Conservation (phyloP, 1,284 basidiomycete genomes). For the Cryptococcus maquisensis region DNA sequence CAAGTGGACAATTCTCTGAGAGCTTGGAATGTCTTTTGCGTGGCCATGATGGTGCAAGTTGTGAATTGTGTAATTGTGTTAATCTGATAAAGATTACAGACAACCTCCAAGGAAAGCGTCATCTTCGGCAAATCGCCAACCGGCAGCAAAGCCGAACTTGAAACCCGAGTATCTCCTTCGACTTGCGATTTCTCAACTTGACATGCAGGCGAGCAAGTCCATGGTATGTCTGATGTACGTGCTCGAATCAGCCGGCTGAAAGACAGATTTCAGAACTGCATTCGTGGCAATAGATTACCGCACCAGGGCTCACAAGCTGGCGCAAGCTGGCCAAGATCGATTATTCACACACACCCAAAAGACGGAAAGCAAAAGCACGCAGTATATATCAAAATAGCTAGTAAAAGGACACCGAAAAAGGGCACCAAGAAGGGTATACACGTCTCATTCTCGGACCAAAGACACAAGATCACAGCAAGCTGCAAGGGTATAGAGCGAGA, state of each 20-base stretch:
- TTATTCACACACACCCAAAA: not conserved
- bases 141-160: not conserved
- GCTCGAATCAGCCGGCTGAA: not conserved
- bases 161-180: not conserved
- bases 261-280: too few species aligned
- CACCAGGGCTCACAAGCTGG: too few species aligned
- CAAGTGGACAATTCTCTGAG: constrained; percentile 23
- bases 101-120: not conserved
- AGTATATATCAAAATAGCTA: not conserved
- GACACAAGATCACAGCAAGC: not conserved
- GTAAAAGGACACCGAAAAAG: not conserved
- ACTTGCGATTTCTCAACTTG: not conserved
- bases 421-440: not conserved
- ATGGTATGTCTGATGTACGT: too few species aligned
- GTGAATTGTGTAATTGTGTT: not conserved
- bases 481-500: not conserved
- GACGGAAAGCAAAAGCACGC: not conserved
- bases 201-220: too few species aligned
- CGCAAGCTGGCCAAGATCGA: too few species aligned
- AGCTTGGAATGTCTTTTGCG: not conserved
- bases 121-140: not conserved
- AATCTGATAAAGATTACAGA: not conserved
- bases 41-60: not conserved
- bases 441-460: not conserved
- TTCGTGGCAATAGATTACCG: too few species aligned